Evolutionary conservation across 73 alveolate species (phyloP), one percentile per base, ranked within the genome.

Genomic region (Paramecium octaurelia): DNA sequence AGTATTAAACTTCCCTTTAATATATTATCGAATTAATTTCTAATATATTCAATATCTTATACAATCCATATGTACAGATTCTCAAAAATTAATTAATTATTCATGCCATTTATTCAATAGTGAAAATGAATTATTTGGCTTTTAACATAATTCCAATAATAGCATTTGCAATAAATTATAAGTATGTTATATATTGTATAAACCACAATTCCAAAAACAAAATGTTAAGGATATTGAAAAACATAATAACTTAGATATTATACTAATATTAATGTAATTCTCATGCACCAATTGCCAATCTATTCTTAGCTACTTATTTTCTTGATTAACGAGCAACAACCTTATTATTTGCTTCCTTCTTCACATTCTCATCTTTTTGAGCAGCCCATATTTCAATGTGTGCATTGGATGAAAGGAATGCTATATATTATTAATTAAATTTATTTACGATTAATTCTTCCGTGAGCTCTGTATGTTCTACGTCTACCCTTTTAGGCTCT

Each of bases 391-490:
- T 83, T 83, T 97, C 99, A 92, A 97, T 85, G 94, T 97, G 99
- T 93, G 98, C 96, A 95, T 96, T 95, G n/a, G 97, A 93, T 59
- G 96, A 88, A 76, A 97, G 92, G 95, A 97, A 97, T 40, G 99
- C 94, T 89, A 71, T 27, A 31, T 14, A 36, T 70, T n/a, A 21
- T 38, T 43, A 6, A 24, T 38, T 43, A 42, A 42, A 35, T 18
- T 38, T 36, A 70, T 42, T 43, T 89, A 89, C 94, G 99, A 87
- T 96, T 96, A 87, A 98, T 98, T 92, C 99, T 96, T 90, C 99
- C 99, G 93, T 98, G 99, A 84, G 99, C 99, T 93, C 99, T 96
- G 98, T 96, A 98, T 77, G 99, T 98, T 95, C 99, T 95, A 95
- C 99, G 96, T 97, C 99, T 97, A 35, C 99, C 99, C 90, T 96